These are phyloP conservation scores for Haemoproteus tartakovskyi DNA, from an alignment of 169 alveolate genomes.

Conservation along the genomic window DNA sequence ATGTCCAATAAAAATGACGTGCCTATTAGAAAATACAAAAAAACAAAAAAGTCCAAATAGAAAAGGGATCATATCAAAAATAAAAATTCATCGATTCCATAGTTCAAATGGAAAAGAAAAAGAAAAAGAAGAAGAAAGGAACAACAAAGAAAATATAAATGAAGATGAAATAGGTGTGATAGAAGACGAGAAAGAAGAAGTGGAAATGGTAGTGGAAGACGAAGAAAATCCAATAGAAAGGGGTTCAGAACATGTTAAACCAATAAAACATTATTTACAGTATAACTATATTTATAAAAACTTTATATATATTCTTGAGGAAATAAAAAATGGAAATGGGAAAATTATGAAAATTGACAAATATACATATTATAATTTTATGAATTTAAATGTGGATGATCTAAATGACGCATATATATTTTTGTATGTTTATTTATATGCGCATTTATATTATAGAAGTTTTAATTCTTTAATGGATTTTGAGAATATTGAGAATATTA, in stretches of 20 bases:
- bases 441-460: constrained; percentile 7
- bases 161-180: not conserved
- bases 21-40: not conserved
- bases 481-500: too few relatives aligned
- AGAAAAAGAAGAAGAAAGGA: not conserved
- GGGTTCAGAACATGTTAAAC: not conserved
- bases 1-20: not conserved
- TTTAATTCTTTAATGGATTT: too few relatives aligned
- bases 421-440: constrained; percentile 38
- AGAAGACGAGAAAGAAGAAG: too few relatives aligned
- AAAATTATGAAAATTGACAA: constrained; percentile 13
- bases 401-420: constrained; percentile 25
- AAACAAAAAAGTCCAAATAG: not conserved
- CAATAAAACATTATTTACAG: constrained; percentile 27
- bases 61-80: too few relatives aligned
- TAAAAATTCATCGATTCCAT: too few relatives aligned
- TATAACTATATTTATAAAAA: constrained; percentile 35
- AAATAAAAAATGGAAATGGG: constrained; percentile 28
- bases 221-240: too few relatives aligned
- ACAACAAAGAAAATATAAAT: not conserved
- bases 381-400: constrained; percentile 33
- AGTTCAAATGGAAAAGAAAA: not conserved
- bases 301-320: constrained; percentile 26
- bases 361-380: constrained; percentile 26
- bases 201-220: too few relatives aligned